Evolutionary conservation across 164 flowering plant species (phyloP).

Genomic region (Chimonanthus praecox): DNA sequence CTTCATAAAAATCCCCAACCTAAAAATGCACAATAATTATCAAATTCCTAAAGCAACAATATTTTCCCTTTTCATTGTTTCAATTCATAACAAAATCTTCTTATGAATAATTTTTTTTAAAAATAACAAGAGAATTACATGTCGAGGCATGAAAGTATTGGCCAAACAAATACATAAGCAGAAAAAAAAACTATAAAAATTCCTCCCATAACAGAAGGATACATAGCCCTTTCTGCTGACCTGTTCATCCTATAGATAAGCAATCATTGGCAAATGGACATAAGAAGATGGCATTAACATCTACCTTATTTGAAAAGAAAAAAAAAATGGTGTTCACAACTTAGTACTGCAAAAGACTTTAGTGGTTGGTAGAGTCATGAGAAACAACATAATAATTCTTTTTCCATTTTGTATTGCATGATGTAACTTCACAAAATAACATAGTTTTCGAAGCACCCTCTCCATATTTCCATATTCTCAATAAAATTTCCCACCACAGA

Average conservation of each 20-base stretch:
- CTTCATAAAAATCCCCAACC: constrained; percentile 99
- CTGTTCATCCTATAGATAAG: neutral
- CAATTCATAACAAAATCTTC: no score
- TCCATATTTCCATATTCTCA: neutral
- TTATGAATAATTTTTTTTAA: no score
- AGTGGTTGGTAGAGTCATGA: neutral
- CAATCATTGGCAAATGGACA: neutral
- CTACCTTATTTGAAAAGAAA: neutral
- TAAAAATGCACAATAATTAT: constrained; percentile 20
- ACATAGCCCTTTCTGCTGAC: neutral
- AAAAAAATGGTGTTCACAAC: neutral
- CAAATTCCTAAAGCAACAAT: neutral
- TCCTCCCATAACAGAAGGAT: neutral
- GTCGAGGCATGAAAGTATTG: neutral
- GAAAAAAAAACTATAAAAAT: neutral
- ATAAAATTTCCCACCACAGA: neutral
- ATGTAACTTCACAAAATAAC: neutral
- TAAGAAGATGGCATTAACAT: neutral
- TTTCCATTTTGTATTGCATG: neutral
- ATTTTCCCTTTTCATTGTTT: no score
- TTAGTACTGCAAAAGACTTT: neutral
- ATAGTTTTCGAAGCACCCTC: neutral
- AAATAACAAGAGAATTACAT: neutral
- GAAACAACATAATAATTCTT: neutral
- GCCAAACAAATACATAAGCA: neutral